phyloP scores from a whole-genome alignment of 2,329 filamentous ascomycete species.

The Rhinocladiella similis region DNA sequence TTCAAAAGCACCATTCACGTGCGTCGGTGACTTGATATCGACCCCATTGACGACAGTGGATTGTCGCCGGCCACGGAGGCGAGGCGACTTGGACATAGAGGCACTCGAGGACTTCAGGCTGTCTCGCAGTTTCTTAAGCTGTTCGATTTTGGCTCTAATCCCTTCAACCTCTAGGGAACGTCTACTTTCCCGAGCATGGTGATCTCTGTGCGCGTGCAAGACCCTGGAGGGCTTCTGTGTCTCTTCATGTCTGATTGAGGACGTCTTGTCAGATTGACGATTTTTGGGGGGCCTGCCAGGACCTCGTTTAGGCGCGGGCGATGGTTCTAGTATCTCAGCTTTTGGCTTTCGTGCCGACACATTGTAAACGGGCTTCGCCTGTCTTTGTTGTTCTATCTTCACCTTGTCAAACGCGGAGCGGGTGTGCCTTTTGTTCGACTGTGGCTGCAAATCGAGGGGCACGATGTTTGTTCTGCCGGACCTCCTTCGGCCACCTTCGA shows the following conservation, averaged over 20 bases:
- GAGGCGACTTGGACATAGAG: conserved; percentile 7
- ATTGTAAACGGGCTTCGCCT: conserved; percentile 32
- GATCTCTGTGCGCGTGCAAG: not conserved
- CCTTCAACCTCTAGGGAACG: not conserved
- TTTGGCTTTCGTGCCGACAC: conserved; percentile 33
- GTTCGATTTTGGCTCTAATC: not conserved
- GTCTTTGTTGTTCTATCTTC: conserved; percentile 20
- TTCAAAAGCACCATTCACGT: conserved; percentile 13
- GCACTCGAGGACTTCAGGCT: conserved; percentile 7
- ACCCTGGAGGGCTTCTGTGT: conserved; percentile 4
- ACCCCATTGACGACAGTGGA: conserved; percentile 13
- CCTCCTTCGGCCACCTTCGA: conserved; percentile 62
- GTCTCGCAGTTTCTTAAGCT: not conserved
- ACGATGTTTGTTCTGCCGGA: conserved; percentile 59
- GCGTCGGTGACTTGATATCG: not conserved
- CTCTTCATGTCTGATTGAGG: conserved; percentile 7
- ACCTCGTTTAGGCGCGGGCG: conserved; percentile 12
- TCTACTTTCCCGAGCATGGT: not conserved
- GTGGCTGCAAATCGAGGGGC: conserved; percentile 49
- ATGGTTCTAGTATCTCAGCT: conserved; percentile 12
- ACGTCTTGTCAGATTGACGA: conserved; percentile 5
- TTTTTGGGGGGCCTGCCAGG: conserved; percentile 15
- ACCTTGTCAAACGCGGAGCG: conserved; percentile 38
- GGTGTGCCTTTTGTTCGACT: conserved; percentile 49
- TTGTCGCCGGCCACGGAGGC: not conserved